These are phyloP conservation scores for Syzygium aqueum DNA, from an alignment of 345 rosid species.

Conservation along the genomic window DNA sequence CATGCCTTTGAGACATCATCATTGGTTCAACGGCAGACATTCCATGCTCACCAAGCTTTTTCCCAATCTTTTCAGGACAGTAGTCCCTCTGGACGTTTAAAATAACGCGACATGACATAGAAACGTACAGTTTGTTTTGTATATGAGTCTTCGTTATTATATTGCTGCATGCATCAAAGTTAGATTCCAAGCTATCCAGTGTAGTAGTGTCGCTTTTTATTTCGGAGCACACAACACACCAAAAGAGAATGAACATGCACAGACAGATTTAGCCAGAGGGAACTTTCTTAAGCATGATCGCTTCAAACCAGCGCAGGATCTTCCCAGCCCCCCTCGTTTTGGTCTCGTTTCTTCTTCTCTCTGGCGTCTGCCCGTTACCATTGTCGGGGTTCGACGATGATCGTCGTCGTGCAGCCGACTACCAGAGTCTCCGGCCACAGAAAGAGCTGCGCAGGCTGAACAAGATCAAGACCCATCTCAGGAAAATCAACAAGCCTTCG, in stretches of 20 bases:
- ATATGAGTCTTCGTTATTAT: background rate
- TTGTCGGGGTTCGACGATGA: background rate
- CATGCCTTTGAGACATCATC: background rate
- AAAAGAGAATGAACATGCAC: background rate
- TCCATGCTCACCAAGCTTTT: background rate
- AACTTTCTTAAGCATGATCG: background rate
- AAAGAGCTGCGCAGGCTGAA: conserved; percentile 47
- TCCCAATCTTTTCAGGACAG: background rate
- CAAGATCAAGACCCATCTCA: conserved; percentile 48
- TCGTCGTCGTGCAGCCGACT: conserved; percentile 1
- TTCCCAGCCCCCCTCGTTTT: background rate
- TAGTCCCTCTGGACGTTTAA: background rate
- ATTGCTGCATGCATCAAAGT: background rate
- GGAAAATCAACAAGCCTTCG: conserved; percentile 83
- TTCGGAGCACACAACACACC: background rate
- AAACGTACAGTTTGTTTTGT: background rate
- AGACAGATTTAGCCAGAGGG: background rate
- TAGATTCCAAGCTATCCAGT: background rate
- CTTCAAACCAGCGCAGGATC: background rate
- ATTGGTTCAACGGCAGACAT: background rate
- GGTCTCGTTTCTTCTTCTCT: background rate
- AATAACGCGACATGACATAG: background rate
- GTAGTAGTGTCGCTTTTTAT: background rate
- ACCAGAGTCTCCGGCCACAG: conserved; percentile 55
- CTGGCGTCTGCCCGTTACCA: background rate